Evolutionary conservation across 2,329 filamentous ascomycete species (phyloP), one percentile per base, ranked within the genome.

Genomic region (Colletotrichum sp.): DNA sequence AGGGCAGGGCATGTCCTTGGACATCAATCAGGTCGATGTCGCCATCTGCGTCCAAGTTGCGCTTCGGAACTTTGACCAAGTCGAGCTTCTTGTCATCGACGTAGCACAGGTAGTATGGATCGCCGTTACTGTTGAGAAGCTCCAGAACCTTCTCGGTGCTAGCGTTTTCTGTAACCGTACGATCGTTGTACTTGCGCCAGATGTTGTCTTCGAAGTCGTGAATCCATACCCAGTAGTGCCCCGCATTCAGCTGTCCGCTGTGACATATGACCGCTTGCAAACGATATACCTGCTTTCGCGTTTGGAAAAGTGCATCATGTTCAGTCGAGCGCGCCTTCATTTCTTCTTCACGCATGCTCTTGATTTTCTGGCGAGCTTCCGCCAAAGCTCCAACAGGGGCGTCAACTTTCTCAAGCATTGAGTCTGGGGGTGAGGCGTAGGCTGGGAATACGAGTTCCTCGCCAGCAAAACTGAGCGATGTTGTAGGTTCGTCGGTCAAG

Each of bases 221-320:
- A 78, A 99, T 98, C 90, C 96, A 98, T 61, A 98, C 95, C 93
- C 95, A 98, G 86, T 99, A 99, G 84, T 99, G 97, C 0, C 97
- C 97, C 62, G 93, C 93, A 61, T 89, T 90, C 55, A 93, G 89
- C 79, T 89, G 88, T 36, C 95, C 95, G 25, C 94, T 93, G 83
- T 99, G 97, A 80, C 98, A 96, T 81, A 99, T 98, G 36, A 98
- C 94, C 0, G 96, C 95, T 79, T 98, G 96, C 6, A 99, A 90
- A 16, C 92, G 92, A 83, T 99, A 99, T 13, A 93, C 91, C 63
- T 95, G 87, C 30, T 92, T 59, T 90, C 89, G 81, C 93, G 90
- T 69, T 91, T 89, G 5, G 88, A 88, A 81, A 96, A 96, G 89
- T 5, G 85, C 79, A 5, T 85, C 82, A 13, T 87, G 78, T 0